A percentile compares a stretch with the other conserved stretches of the same genome.
Evolutionary conservation across 2,329 filamentous ascomycete species (phyloP).

Genomic region (Colletotrichum sp.): DNA sequence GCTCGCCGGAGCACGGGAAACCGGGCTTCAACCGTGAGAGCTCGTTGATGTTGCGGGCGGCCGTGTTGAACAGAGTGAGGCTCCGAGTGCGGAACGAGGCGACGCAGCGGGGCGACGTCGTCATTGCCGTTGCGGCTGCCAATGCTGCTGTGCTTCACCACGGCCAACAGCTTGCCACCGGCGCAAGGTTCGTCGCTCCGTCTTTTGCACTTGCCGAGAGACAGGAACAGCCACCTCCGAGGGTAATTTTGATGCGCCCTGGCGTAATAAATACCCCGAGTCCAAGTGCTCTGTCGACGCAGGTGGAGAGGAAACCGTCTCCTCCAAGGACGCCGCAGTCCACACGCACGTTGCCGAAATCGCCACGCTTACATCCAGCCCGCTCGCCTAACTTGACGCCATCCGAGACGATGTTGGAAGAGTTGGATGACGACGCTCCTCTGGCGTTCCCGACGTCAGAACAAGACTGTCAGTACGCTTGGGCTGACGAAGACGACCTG

Average conservation of each 20-base stretch:
- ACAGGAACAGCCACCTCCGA: not conserved
- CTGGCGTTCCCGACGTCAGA: slow-evolving; percentile 53
- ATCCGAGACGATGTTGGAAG: slow-evolving; percentile 26
- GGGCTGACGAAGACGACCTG: slow-evolving; percentile 45
- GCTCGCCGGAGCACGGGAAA: slow-evolving; percentile 37
- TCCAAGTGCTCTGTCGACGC: not conserved
- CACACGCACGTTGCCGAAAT: not conserved
- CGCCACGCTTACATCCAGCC: not conserved
- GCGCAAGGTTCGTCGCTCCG: slow-evolving; percentile 33
- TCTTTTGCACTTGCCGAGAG: not conserved
- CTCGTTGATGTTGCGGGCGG: slow-evolving; percentile 65
- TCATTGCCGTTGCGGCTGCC: slow-evolving; percentile 35
- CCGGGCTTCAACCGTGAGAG: slow-evolving; percentile 49
- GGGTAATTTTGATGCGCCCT: slow-evolving; percentile 6
- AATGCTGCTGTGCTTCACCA: slow-evolving; percentile 38
- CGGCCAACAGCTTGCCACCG: slow-evolving; percentile 35
- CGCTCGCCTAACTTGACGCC: slow-evolving; percentile 33
- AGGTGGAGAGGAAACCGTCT: not conserved
- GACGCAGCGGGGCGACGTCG: slow-evolving; percentile 31
- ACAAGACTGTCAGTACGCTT: slow-evolving; percentile 48
- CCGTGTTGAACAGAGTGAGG: slow-evolving; percentile 67
- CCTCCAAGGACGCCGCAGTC: not conserved
- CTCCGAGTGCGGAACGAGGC: slow-evolving; percentile 47
- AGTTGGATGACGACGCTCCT: slow-evolving; percentile 47
- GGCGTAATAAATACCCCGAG: not conserved